phyloP scores from a whole-genome alignment of 441 rosid genomes.

The Gossypium davidsonii region DNA sequence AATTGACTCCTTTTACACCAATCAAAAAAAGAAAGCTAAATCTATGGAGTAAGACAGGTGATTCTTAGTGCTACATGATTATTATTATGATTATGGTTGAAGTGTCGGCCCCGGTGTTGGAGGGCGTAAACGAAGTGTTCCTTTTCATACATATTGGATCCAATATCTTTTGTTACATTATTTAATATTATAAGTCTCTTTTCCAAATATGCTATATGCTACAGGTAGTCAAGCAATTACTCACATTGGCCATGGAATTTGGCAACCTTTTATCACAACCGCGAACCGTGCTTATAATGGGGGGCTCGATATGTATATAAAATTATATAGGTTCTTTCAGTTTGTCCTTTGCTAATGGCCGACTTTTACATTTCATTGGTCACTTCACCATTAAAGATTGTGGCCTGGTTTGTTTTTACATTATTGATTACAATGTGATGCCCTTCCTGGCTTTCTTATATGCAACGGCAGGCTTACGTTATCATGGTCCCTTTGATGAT shows the following conservation, averaged over 20 bases:
- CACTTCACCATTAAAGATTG: not conserved
- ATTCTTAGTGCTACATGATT: not conserved
- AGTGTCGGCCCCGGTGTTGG: not conserved
- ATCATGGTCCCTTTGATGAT: not conserved
- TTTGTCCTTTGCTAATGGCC: not conserved
- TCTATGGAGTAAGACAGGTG: not conserved
- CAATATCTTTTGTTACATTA: not conserved
- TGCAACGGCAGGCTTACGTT: not conserved
- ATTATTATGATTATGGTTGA: not conserved
- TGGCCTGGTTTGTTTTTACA: not conserved
- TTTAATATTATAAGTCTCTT: not conserved
- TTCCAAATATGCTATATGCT: not conserved
- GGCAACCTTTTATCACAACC: not conserved
- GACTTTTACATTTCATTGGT: not conserved
- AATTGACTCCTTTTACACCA: not conserved
- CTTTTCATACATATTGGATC: not conserved
- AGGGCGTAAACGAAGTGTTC: not conserved
- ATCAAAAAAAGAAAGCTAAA: not conserved
- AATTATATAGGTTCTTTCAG: not conserved
- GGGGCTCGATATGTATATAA: not conserved
- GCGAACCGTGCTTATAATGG: slow-evolving; percentile 5
- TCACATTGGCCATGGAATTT: not conserved
- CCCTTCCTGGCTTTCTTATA: not conserved
- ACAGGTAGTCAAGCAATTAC: not conserved
- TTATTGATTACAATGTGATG: not conserved